Conservation (phyloP, 2,329 filamentous ascomycete genomes). For the Verticillium zaregamsianum region DNA sequence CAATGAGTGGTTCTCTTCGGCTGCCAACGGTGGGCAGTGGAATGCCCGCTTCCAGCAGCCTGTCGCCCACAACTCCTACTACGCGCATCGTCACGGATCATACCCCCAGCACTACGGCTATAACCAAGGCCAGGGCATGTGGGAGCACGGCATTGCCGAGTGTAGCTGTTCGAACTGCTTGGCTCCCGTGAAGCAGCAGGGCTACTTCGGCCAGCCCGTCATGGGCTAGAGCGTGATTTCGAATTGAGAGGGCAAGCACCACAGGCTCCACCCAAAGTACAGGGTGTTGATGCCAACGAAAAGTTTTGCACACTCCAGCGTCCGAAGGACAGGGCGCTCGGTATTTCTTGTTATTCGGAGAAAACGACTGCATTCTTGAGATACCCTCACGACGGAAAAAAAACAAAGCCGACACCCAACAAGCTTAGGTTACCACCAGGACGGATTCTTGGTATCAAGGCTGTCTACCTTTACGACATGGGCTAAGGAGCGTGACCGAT, state of each 20-base stretch:
- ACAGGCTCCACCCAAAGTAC: neutral
- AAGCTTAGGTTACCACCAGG: neutral
- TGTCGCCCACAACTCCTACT: slow-evolving; percentile 28
- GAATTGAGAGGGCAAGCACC: neutral
- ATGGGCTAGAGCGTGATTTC: slow-evolving; percentile 38
- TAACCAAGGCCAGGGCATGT: slow-evolving; percentile 34
- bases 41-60: slow-evolving; percentile 39
- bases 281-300: neutral
- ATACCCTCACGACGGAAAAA: slow-evolving; percentile 17
- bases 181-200: slow-evolving; percentile 37
- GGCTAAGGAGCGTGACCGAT: neutral
- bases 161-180: slow-evolving; percentile 46
- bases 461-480: slow-evolving; percentile 11
- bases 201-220: slow-evolving; percentile 53
- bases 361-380: slow-evolving; percentile 16
- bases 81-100: slow-evolving; percentile 27
- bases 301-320: neutral
- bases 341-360: slow-evolving; percentile 11
- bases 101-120: slow-evolving; percentile 43
- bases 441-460: neutral
- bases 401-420: slow-evolving; percentile 3
- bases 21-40: slow-evolving; percentile 37
- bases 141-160: slow-evolving; percentile 47
- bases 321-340: slow-evolving; percentile 7
- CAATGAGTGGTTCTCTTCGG: slow-evolving; percentile 50